Evolutionary conservation across 345 rosid genomes (phyloP), one percentile per base, ranked within the genome.

Genomic region (Jatropha curcas): DNA sequence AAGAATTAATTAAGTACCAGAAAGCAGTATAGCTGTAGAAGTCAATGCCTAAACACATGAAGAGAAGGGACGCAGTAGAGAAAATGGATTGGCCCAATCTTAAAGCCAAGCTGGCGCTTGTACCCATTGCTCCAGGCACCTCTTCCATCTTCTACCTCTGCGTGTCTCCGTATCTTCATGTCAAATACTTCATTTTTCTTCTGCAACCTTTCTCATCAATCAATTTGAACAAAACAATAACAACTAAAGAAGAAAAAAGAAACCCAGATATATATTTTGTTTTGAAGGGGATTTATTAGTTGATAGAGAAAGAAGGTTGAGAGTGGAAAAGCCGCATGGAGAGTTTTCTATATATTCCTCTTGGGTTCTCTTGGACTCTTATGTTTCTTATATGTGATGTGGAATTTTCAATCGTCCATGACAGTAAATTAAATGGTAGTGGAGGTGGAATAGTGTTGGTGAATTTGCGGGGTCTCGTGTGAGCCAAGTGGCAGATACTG

Each of bases 21-120:
- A 84, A 86, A 79, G 88, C 63, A 65, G 88, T 84, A 75, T 84
- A 91, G 76, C 85, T 80, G 78, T 77, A 86, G 84, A 89, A 87
- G 14, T 86, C 84, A 46, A 79, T 66, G 43, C 73, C 77, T n/a
- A 89, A 82, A 55, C 89, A 84, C 90, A 87, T 87, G 56, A 86
- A 81, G 51, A 83, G 74, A 76, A 88, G 87, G 0, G 93, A 87
- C 56, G 84, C 93, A 46, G 77, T 70, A 10, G 89, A 85, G 79
- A 87, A 86, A 50, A 84, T 43, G 46, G 70, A 60, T 64, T 88
- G 92, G 8, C 89, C 92, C 28, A 91, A 77, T 57, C 93, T 81
- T 71, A 91, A 79, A 76, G 83, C 88, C 77, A 91, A 75, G 74
- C 92, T 84, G 37, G 81, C 80, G 56, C 82, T 79, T 33, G 92